phyloP scores from a whole-genome alignment of 2,329 filamentous ascomycete genomes.

The Trichothecium roseum region DNA sequence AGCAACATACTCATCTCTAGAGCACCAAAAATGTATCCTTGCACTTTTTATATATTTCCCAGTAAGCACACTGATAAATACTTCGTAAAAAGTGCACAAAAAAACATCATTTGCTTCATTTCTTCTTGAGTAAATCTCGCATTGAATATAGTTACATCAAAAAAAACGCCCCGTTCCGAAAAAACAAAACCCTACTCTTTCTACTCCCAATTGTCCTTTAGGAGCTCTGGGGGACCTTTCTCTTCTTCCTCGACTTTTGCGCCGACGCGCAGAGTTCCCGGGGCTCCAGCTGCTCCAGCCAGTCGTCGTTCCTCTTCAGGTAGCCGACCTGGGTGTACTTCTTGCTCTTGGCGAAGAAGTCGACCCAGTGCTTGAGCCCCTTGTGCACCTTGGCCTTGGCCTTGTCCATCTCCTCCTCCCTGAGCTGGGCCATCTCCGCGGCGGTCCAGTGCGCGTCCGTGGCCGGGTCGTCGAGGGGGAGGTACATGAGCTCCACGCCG shows the following conservation, averaged over 20 bases:
- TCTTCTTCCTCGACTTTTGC: constrained; percentile 42
- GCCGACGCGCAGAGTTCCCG: constrained; percentile 63
- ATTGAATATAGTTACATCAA: too few species aligned
- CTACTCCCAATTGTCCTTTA: neutral
- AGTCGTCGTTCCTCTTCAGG: constrained; percentile 51
- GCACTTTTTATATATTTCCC: too few species aligned
- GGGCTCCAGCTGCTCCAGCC: constrained; percentile 51
- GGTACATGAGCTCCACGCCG: constrained; percentile 78
- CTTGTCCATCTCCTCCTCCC: constrained; percentile 51
- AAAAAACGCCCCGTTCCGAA: too few species aligned
- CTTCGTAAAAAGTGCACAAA: too few species aligned
- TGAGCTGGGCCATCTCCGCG: constrained; percentile 40
- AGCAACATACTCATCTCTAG: too few species aligned
- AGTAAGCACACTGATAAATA: too few species aligned
- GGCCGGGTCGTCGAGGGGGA: constrained; percentile 51
- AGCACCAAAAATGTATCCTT: too few species aligned
- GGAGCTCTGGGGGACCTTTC: constrained; percentile 23
- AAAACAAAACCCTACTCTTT: too few species aligned
- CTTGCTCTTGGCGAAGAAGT: constrained; percentile 68
- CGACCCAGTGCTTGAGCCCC: constrained; percentile 69
- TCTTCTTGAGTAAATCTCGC: too few species aligned
- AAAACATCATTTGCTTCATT: too few species aligned
- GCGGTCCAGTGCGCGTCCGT: constrained; percentile 50
- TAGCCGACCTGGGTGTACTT: constrained; percentile 76
- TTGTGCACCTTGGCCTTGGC: constrained; percentile 57